Evolutionary conservation across 2,329 filamentous ascomycete genomes (phyloP).

Genomic region (Thielaviopsis musarum): DNA sequence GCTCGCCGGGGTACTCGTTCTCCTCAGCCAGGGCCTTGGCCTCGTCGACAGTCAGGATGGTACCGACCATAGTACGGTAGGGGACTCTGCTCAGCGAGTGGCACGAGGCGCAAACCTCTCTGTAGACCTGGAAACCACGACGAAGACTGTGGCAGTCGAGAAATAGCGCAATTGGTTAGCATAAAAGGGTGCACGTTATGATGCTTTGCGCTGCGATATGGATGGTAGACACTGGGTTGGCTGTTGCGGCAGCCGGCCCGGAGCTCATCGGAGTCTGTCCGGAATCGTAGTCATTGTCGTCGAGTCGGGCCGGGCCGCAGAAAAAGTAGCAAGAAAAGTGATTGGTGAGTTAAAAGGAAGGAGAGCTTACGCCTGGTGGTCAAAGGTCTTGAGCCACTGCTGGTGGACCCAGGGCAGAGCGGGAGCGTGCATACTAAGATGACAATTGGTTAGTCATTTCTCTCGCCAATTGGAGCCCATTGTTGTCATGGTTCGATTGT

Average conservation of each 20-base stretch:
- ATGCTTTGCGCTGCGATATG: neutral
- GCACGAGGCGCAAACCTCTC: slow-evolving; percentile 93
- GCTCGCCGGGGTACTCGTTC: slow-evolving; percentile 96
- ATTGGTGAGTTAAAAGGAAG: neutral
- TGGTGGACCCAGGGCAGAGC: slow-evolving; percentile 91
- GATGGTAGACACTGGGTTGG: too few relatives aligned
- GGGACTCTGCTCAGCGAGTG: slow-evolving; percentile 91
- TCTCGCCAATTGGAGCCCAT: neutral
- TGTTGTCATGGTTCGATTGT: neutral
- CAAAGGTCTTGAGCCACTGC: slow-evolving; percentile 87
- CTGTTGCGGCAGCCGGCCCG: neutral
- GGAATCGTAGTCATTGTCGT: neutral
- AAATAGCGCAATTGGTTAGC: neutral
- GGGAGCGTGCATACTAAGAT: slow-evolving; percentile 66
- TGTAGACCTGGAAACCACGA: slow-evolving; percentile 98
- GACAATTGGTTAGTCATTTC: slow-evolving; percentile 17
- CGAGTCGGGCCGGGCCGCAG: too few relatives aligned
- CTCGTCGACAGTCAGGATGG: slow-evolving; percentile 89
- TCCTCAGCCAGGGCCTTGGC: slow-evolving; percentile 94
- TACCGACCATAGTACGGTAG: slow-evolving; percentile 81
- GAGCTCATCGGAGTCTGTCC: slow-evolving; percentile 1
- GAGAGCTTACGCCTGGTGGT: slow-evolving; percentile 75
- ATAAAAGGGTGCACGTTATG: slow-evolving; percentile 17
- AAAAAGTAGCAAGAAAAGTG: neutral
- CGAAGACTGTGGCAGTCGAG: slow-evolving; percentile 49